Percentiles rank a stretch among this genome's conserved stretches.
Conservation (phyloP, 768 basidiomycete genomes). For the Tulasnella sp. region DNA sequence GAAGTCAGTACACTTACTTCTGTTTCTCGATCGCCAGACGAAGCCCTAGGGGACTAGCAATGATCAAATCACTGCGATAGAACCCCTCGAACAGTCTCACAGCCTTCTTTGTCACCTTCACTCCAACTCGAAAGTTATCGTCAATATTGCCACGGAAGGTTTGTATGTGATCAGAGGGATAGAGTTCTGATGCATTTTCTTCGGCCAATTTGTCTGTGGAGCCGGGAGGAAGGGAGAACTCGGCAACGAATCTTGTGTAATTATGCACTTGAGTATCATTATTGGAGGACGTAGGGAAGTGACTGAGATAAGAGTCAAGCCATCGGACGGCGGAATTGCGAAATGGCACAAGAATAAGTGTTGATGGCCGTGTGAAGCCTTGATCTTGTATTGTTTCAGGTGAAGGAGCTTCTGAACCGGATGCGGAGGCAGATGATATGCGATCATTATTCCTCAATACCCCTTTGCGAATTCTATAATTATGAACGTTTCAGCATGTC, state of each 20-base stretch:
- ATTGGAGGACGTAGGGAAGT: slow-evolving; percentile 51
- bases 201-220: slow-evolving; percentile 65
- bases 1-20: slow-evolving; percentile 42
- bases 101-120: slow-evolving; percentile 86
- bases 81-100: slow-evolving; percentile 86
- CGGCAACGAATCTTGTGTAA: slow-evolving; percentile 60
- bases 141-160: slow-evolving; percentile 96
- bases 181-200: slow-evolving; percentile 53
- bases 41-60: slow-evolving; percentile 88
- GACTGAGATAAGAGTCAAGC: slow-evolving; percentile 64
- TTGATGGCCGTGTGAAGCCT: slow-evolving; percentile 92
- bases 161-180: slow-evolving; percentile 80
- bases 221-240: slow-evolving; percentile 72
- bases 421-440: slow-evolving; percentile 52
- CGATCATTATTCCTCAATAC: slow-evolving; percentile 92
- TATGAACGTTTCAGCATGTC: slow-evolving; percentile 7
- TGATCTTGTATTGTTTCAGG: slow-evolving; percentile 71
- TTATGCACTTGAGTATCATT: slow-evolving; percentile 65
- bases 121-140: slow-evolving; percentile 82
- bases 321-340: slow-evolving; percentile 77
- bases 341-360: slow-evolving; percentile 86
- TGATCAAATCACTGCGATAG: slow-evolving; percentile 78
- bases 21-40: slow-evolving; percentile 90
- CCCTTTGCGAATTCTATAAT: slow-evolving; percentile 69
- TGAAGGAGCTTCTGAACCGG: slow-evolving; percentile 43